Evolutionary conservation across 2,329 filamentous ascomycete genomes (phyloP).

Genomic region (Hymenoscyphus linearis): DNA sequence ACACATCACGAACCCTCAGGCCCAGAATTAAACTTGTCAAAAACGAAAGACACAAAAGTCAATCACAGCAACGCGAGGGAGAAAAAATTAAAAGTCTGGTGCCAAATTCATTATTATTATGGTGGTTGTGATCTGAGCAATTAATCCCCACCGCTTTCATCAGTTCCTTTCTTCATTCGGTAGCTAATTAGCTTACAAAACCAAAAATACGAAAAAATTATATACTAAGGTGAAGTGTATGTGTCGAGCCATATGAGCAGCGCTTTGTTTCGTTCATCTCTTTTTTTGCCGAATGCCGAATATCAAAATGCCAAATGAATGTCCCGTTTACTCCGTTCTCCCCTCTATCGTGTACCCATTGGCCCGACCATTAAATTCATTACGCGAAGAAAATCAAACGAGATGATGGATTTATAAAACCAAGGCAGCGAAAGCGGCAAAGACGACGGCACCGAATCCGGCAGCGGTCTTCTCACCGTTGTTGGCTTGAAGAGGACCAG

Average conservation of each 20-base stretch:
- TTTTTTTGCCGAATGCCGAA: neutral
- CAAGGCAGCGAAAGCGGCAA: slow-evolving; percentile 24
- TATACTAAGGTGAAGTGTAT: slow-evolving; percentile 1
- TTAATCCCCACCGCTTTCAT: neutral
- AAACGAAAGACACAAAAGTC: neutral
- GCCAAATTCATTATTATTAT: neutral
- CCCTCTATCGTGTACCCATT: slow-evolving; percentile 7
- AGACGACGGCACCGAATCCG: slow-evolving; percentile 21
- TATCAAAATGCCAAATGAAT: slow-evolving; percentile 14
- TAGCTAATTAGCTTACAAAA: neutral
- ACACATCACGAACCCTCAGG: too few species aligned
- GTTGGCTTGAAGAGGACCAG: slow-evolving; percentile 15
- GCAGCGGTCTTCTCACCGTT: slow-evolving; percentile 17
- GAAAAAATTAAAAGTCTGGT: neutral
- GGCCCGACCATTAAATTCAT: slow-evolving; percentile 10
- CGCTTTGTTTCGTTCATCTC: neutral
- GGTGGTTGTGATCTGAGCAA: neutral
- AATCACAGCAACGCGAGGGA: neutral
- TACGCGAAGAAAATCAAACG: slow-evolving; percentile 2
- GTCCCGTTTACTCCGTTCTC: slow-evolving; percentile 8
- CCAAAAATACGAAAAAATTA: slow-evolving; percentile 1
- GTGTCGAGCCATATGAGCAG: slow-evolving; percentile 1
- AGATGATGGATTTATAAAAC: slow-evolving; percentile 20
- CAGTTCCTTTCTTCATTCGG: neutral
- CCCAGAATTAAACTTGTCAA: neutral